phyloP scores from a whole-genome alignment of 306 rosid genomes.

The Cucumis sativus region DNA sequence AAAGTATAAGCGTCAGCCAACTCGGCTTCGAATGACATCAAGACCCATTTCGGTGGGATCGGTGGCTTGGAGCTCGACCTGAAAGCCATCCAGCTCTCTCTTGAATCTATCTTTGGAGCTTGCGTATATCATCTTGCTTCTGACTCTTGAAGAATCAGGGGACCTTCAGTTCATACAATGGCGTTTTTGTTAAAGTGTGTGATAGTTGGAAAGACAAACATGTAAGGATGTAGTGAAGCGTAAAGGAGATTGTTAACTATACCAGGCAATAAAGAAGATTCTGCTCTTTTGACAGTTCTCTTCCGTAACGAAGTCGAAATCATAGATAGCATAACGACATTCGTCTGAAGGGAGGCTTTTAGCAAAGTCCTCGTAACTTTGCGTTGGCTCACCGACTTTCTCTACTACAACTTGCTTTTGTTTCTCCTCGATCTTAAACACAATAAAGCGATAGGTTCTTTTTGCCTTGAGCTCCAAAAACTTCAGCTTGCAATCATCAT shows the following conservation, averaged over 20 bases:
- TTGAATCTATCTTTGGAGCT: constrained; percentile 86
- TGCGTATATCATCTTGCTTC: constrained; percentile 91
- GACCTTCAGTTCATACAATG: constrained; percentile 42
- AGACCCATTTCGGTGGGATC: constrained; percentile 79
- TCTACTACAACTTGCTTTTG: constrained; percentile 80
- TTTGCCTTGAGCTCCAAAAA: constrained; percentile 73
- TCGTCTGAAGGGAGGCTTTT: constrained; percentile 70
- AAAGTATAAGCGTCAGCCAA: constrained; percentile 22
- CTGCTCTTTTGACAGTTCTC: constrained; percentile 72
- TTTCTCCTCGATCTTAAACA: constrained; percentile 78
- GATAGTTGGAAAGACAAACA: background rate
- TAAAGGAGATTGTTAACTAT: background rate
- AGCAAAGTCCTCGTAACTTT: constrained; percentile 54
- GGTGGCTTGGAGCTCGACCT: constrained; percentile 73
- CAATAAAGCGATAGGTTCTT: constrained; percentile 57
- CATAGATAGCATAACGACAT: constrained; percentile 77
- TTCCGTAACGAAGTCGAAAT: constrained; percentile 65
- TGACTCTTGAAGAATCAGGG: constrained; percentile 66
- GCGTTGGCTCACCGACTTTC: constrained; percentile 60
- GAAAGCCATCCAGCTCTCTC: constrained; percentile 92
- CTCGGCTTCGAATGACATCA: constrained; percentile 71
- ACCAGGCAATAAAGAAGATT: constrained; percentile 79
- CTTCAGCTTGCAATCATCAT: constrained; percentile 71
- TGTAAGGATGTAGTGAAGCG: background rate
- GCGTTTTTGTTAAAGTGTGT: background rate